Base-by-base conservation (phyloP, 306 rosid species). In the Psophocarpus tetragonolobus region DNA sequence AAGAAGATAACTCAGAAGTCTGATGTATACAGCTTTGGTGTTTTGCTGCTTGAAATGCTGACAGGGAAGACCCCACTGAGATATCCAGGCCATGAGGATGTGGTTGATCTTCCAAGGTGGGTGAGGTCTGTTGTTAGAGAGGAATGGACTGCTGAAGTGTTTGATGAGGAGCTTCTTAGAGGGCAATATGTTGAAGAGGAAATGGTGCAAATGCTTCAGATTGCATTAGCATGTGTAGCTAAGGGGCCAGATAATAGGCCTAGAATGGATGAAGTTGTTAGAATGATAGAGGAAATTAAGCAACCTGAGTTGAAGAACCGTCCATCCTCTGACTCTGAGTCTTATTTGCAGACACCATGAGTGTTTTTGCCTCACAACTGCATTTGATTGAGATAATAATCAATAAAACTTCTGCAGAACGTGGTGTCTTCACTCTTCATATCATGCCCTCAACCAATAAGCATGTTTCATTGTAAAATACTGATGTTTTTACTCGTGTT, bases 101-200 rank as follows among this genome's bases (percentile, higher is more conserved):
- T 80, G 48, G 88, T 88, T 27, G 97, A 92, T 76, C 93, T 92
- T 30, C 97, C 97, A 11, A 87, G 92, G 54, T 92, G 97, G 97
- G 97, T 92, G 45, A 80, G 74, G 39, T 92, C 97, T 53, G 96
- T 92, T 18, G 97, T 92, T 9, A 86, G 96, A 1, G 97, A 92
- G 82, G 97, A 92, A 69, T 92, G 97, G 97, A 92, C 96, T 3
- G 91, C 96, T 10, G 97, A 92, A 81, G 96, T 92, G 17, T 92
- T 92, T 20, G 97, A 90, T 38, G 88, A 85, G 70, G 97, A 92
- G 86, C 80, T 92, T 58, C 72, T 92, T 26, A 83, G 84, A 73
- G 88, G 87, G 3, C 84, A 75, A 12, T 76, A 89, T 68, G 89
- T 83, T 30, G 97, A 92, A 73, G 97, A 90, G 75, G 93, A 92